phyloP scores from a whole-genome alignment of 1,284 basidiomycete species.

The Puccinia polysora region DNA sequence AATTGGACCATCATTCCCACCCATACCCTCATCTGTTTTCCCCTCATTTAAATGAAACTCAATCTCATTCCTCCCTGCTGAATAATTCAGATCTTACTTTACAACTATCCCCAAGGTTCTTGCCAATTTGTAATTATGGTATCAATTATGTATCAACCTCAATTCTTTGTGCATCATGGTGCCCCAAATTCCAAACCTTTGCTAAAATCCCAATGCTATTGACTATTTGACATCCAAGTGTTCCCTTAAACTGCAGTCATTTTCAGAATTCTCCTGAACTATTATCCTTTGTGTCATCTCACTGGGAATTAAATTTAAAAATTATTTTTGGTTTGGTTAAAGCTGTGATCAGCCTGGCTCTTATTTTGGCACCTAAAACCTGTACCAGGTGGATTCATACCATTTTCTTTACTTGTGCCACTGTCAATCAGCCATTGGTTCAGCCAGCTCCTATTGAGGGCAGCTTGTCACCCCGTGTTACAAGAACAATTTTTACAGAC shows the following conservation, averaged over 20 bases:
- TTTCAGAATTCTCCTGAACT: not conserved
- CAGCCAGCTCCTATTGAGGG: too few relatives aligned
- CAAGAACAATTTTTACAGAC: too few relatives aligned
- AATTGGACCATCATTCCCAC: not conserved
- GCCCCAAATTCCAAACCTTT: not conserved
- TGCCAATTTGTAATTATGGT: not conserved
- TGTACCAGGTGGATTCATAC: slow-evolving; percentile 20
- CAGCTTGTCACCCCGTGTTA: too few relatives aligned
- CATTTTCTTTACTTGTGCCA: too few relatives aligned
- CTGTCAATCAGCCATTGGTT: too few relatives aligned
- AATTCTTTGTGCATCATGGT: slow-evolving; percentile 17
- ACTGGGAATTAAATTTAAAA: slow-evolving; percentile 6
- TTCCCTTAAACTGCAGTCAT: not conserved
- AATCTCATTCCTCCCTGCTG: not conserved
- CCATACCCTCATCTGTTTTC: not conserved
- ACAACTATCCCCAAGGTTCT: not conserved
- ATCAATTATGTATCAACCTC: not conserved
- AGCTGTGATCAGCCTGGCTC: not conserved
- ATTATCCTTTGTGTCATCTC: not conserved
- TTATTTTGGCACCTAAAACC: slow-evolving; percentile 9
- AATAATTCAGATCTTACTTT: not conserved
- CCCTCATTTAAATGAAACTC: not conserved
- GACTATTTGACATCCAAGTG: not conserved
- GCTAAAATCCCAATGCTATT: not conserved
- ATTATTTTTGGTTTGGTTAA: slow-evolving; percentile 21